Evolutionary conservation across 2,329 filamentous ascomycete genomes (phyloP).

Genomic region (Pyrenochaeta sp.): DNA sequence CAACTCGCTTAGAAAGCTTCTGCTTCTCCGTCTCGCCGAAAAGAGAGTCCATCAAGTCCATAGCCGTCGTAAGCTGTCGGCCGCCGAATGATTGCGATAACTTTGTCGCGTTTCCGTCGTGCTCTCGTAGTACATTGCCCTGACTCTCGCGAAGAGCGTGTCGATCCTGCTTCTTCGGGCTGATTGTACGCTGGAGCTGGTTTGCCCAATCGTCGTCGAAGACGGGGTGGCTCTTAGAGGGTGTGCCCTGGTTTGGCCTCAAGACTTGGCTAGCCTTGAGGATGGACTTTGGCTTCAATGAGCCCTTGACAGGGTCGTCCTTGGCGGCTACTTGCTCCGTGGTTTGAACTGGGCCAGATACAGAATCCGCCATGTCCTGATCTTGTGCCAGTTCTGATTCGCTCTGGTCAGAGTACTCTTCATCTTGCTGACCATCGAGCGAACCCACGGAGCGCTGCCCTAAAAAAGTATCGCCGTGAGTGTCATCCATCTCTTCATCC

Average conservation of each 20-base stretch:
- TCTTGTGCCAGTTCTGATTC: constrained; percentile 77
- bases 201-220: constrained; percentile 89
- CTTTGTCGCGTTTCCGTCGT: constrained; percentile 48
- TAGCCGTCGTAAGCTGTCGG: constrained; percentile 82
- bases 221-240: constrained; percentile 61
- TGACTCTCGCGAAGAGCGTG: constrained; percentile 73
- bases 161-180: constrained; percentile 90
- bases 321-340: constrained; percentile 70
- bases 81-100: constrained; percentile 37
- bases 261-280: constrained; percentile 53
- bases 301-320: constrained; percentile 41
- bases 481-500: constrained; percentile 64
- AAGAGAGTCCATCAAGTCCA: constrained; percentile 95
- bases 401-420: constrained; percentile 67
- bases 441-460: constrained; percentile 88
- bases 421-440: constrained; percentile 67
- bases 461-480: constrained; percentile 79
- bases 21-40: constrained; percentile 71
- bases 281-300: constrained; percentile 57
- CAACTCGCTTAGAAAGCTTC: constrained; percentile 61
- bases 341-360: constrained; percentile 75
- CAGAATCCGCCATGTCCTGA: constrained; percentile 81
- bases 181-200: constrained; percentile 92
- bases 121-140: constrained; percentile 63
- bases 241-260: constrained; percentile 56